Base-by-base conservation (phyloP, 2,329 filamentous ascomycete species). In the Botryotinia calthae region DNA sequence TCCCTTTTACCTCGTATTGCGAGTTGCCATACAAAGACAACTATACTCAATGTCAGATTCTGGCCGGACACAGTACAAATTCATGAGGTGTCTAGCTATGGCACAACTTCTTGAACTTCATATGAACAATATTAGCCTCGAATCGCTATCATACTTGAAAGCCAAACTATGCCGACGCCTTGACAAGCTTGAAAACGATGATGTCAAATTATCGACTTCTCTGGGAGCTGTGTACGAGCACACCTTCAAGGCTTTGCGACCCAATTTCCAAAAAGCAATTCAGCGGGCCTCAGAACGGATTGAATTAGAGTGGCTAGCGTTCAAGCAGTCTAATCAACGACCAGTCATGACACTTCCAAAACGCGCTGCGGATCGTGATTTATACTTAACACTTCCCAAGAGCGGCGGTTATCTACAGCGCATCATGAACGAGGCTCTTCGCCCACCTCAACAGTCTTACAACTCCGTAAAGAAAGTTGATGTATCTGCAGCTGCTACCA, bases 1-100 rank as follows among this genome's bases (percentile, higher is more conserved):
- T 1, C 85, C 90, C 0, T 84, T 87, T 61, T 93, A 89, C 85
- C 84, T 93, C 0, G 82, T 89, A 0, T 78, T 92, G 3, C 86
- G 89, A 0, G 88, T 93, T 1, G 83, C 84, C 0, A 75, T 88
- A 2, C 85, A 89, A 64, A 84, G 89, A 0, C 82, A 85, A 12
- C 81, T 92, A 0, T 83, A 80, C 34, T 74, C 81, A 0, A 28
- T 78, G 0, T 74, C 86, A 10, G 80, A 85, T 1, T 28, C 77
- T 0, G 87, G 87, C 0, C 82, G 83, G 3, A 74, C 85, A 0
- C 81, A 83, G 28, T 91, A 90, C 83, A 92, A 92, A 75, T 83
- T 86, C 16, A 74, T 91, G 8, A 83, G 90, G 16, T 85, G 83
- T 64, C 63, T 83, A 2, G 62, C 88, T 0, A 74, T 90, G 0